A percentile compares a stretch with the other conserved stretches of the same genome.
phyloP scores from a whole-genome alignment of 2,329 filamentous ascomycete species.

The Didymella arachidicola region DNA sequence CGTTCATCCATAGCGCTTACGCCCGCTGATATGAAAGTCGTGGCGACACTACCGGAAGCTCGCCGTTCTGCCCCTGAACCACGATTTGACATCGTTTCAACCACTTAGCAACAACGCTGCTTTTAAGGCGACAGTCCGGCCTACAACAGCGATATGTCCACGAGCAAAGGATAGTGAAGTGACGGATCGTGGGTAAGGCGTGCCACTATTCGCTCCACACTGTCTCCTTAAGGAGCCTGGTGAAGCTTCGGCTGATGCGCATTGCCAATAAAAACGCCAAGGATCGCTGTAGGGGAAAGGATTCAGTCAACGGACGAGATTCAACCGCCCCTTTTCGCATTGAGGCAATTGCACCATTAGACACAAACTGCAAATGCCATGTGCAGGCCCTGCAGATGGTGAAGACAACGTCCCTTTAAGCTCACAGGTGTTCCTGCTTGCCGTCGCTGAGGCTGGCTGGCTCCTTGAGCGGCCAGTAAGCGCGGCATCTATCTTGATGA shows the following conservation, averaged over 20 bases:
- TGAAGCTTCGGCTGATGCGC: slow-evolving; percentile 10
- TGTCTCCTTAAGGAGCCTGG: slow-evolving; percentile 9
- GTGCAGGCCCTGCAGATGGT: not conserved
- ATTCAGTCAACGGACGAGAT: slow-evolving; percentile 5
- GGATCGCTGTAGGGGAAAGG: slow-evolving; percentile 10
- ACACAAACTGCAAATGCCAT: not conserved
- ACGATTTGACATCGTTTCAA: slow-evolving; percentile 4
- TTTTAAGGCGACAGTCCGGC: slow-evolving; percentile 6
- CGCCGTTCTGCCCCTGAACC: slow-evolving; percentile 21
- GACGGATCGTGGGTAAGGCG: slow-evolving; percentile 6
- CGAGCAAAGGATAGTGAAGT: not conserved
- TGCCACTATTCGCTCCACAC: slow-evolving; percentile 22
- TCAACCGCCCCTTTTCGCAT: slow-evolving; percentile 12
- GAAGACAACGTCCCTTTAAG: slow-evolving; percentile 6
- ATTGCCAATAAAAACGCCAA: slow-evolving; percentile 15
- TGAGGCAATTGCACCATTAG: not conserved
- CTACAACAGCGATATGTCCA: not conserved
- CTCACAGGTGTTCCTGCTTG: slow-evolving; percentile 1
- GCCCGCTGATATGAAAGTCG: slow-evolving; percentile 12
- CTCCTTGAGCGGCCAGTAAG: slow-evolving; percentile 1
- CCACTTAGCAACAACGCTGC: slow-evolving; percentile 9
- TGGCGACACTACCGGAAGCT: slow-evolving; percentile 1
- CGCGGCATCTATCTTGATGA: not conserved
- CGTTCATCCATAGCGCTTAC: slow-evolving; percentile 11
- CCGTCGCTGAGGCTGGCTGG: slow-evolving; percentile 9